Evolutionary conservation across 169 alveolate genomes (phyloP).

Genomic region (Plasmodium blacklocki): DNA sequence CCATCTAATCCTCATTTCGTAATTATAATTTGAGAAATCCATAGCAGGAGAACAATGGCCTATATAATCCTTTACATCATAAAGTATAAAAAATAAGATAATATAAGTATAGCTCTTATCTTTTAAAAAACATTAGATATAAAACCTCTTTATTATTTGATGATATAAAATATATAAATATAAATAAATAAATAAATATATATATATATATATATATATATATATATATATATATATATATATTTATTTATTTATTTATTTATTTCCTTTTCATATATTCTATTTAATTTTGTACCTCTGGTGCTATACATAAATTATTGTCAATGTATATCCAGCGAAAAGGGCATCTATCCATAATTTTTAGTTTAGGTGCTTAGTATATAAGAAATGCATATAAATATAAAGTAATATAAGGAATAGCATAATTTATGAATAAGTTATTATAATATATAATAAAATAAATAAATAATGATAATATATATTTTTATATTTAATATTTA

Average conservation of each 20-base stretch:
- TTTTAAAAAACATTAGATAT: not conserved
- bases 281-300: slow-evolving; percentile 61
- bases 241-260: not conserved
- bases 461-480: not conserved
- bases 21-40: slow-evolving; percentile 77
- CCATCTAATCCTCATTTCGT: slow-evolving; percentile 66
- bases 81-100: not conserved
- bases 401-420: slow-evolving; percentile 5
- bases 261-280: not conserved
- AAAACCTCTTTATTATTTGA: not conserved
- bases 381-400: not conserved
- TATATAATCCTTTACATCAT: slow-evolving; percentile 68
- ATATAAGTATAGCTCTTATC: not conserved
- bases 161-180: not conserved
- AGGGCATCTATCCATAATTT: slow-evolving; percentile 78
- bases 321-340: slow-evolving; percentile 79
- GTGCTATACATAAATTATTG: slow-evolving; percentile 81
- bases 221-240: not conserved
- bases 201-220: not conserved
- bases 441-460: not conserved
- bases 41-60: slow-evolving; percentile 85
- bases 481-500: slow-evolving; percentile 10
- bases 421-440: not conserved
- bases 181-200: not conserved
- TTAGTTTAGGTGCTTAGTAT: slow-evolving; percentile 55